Evolutionary conservation across 106 monocot species (phyloP).

Genomic region (Allium fistulosum): DNA sequence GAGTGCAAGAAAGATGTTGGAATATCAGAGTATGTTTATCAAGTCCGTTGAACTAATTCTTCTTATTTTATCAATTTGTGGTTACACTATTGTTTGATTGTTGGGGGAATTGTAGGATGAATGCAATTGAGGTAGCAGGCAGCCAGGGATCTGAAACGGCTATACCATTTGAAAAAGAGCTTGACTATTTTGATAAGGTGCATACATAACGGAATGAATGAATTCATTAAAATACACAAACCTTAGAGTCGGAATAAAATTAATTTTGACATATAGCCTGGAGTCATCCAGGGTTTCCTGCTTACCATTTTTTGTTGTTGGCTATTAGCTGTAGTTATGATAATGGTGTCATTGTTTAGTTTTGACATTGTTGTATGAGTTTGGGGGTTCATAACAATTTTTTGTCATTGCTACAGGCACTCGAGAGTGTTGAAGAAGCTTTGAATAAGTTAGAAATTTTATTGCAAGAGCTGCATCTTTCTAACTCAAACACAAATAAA

Average conservation of each 20-base stretch:
- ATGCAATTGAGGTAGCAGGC: slow-evolving; percentile 10
- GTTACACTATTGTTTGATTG: not conserved
- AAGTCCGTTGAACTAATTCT: not conserved
- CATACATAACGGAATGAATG: no score
- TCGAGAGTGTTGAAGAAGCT: slow-evolving; percentile 95
- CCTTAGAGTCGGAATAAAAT: no score
- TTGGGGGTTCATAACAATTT: not conserved
- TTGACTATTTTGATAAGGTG: slow-evolving; percentile 94
- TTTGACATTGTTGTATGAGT: not conserved
- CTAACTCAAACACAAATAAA: slow-evolving; percentile 66
- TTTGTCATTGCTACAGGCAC: slow-evolving; percentile 49
- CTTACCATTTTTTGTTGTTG: slow-evolving; percentile 3
- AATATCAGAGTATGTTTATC: slow-evolving; percentile 39
- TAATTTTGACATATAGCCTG: no score
- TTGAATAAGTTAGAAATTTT: slow-evolving; percentile 78
- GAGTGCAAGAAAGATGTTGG: slow-evolving; percentile 54
- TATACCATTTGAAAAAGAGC: slow-evolving; percentile 18
- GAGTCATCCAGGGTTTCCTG: no score
- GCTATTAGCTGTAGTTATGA: not conserved
- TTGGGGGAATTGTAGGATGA: slow-evolving; percentile 27
- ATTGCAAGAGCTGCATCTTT: slow-evolving; percentile 88
- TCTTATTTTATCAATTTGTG: slow-evolving; percentile 6
- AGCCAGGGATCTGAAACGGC: slow-evolving; percentile 12
- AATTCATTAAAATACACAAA: no score
- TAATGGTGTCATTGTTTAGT: not conserved